Evolutionary conservation across 148 eudicot species (phyloP).

Genomic region (Persicaria maculosa): DNA sequence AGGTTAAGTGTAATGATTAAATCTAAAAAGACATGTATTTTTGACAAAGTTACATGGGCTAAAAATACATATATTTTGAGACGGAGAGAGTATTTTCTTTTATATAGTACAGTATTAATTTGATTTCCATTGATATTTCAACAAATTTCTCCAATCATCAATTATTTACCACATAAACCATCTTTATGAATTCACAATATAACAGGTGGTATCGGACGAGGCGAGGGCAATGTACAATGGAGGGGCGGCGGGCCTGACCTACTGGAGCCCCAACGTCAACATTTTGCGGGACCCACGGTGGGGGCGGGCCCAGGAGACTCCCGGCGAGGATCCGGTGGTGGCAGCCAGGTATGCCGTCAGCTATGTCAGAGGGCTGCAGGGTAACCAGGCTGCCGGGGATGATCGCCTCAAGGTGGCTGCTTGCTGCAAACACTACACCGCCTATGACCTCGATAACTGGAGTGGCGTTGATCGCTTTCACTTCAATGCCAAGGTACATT

Average conservation of each 20-base stretch:
- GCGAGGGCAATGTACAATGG: conserved; percentile 99
- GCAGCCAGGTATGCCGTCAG: conserved; percentile 68
- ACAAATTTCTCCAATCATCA: background rate
- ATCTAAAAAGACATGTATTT: too few species aligned
- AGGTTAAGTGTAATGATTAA: too few species aligned
- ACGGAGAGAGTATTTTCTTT: too few species aligned
- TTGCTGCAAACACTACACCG: conserved; percentile 89
- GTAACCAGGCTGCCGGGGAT: conserved; percentile 38
- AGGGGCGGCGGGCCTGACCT: conserved; percentile 75
- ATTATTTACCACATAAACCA: too few species aligned
- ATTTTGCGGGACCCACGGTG: conserved; percentile 88
- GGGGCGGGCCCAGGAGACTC: conserved; percentile 98
- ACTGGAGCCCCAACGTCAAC: conserved; percentile 95
- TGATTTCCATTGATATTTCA: too few species aligned
- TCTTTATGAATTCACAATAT: too few species aligned
- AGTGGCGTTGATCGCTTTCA: conserved; percentile 81
- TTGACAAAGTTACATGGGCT: too few species aligned
- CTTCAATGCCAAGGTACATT: conserved; percentile 64
- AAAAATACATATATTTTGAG: too few species aligned
- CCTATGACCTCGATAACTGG: conserved; percentile 95
- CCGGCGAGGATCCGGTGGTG: conserved; percentile 82
- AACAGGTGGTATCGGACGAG: conserved; percentile 84
- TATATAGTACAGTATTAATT: too few species aligned
- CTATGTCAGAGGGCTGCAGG: conserved; percentile 80
- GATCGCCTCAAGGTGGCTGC: conserved; percentile 82